Evolutionary conservation across 345 rosid species (phyloP).

Genomic region (Euphorbia lathyris): DNA sequence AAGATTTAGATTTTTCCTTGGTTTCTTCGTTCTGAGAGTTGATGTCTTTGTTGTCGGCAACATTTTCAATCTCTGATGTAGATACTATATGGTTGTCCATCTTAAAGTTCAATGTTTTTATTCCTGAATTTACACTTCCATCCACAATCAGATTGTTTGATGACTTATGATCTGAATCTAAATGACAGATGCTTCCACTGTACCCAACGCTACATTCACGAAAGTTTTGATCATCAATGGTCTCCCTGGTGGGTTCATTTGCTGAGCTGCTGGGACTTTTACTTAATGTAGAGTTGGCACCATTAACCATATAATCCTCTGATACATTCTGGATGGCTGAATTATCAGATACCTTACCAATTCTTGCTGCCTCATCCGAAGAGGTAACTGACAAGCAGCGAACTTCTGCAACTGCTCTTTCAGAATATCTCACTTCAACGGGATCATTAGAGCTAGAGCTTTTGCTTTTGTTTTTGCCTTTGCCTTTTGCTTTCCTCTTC

Average conservation of each 20-base stretch:
- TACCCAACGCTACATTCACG: constrained; percentile 33
- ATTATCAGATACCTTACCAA: constrained; percentile 25
- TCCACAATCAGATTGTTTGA: constrained; percentile 23
- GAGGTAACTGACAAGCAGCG: constrained; percentile 22
- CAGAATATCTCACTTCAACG: constrained; percentile 32
- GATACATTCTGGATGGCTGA: constrained; percentile 22
- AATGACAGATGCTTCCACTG: constrained; percentile 22
- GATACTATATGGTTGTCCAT: constrained; percentile 30
- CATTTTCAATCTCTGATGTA: constrained; percentile 24
- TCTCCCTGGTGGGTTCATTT: constrained; percentile 36
- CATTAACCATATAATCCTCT: constrained; percentile 21
- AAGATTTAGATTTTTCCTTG: constrained; percentile 26
- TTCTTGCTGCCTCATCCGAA: constrained; percentile 33
- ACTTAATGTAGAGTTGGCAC: constrained; percentile 19
- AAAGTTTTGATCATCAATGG: constrained; percentile 25
- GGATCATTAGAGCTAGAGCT: constrained; percentile 33
- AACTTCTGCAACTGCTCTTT: constrained; percentile 33
- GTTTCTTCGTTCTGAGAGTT: constrained; percentile 26
- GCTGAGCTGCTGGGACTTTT: constrained; percentile 27
- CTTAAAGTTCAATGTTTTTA: constrained; percentile 25
- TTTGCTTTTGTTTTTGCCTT: constrained; percentile 54
- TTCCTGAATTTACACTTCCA: constrained; percentile 25
- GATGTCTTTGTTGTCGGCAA: constrained; percentile 31
- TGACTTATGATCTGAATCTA: constrained; percentile 19
- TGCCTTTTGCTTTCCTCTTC: constrained; percentile 63